A percentile compares a stretch with the other conserved stretches of the same genome.
Evolutionary conservation across 441 rosid species (phyloP).

Genomic region (Pelargonium myrrhifolium): DNA sequence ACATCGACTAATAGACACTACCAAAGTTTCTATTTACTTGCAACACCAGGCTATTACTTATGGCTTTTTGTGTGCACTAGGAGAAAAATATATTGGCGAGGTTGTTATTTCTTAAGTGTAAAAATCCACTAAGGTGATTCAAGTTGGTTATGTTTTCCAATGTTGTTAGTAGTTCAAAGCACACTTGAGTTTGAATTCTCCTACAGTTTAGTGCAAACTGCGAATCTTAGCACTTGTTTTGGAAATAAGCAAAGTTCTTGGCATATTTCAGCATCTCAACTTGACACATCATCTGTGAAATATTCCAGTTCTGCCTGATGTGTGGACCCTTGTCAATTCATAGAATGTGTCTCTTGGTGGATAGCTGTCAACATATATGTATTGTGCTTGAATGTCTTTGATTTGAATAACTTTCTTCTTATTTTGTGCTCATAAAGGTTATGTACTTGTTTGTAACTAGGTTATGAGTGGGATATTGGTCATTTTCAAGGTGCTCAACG

Average conservation of each 20-base stretch:
- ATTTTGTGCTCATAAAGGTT: constrained; percentile 17
- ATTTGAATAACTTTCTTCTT: background rate
- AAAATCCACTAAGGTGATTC: no score
- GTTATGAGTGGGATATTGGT: constrained; percentile 95
- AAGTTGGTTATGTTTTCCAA: no score
- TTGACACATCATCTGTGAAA: background rate
- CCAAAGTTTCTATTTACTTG: no score
- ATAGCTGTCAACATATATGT: background rate
- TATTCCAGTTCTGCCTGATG: background rate
- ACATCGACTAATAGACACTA: no score
- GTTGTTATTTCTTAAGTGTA: no score
- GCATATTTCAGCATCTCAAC: background rate
- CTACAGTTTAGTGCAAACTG: no score
- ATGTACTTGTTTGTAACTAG: constrained; percentile 37
- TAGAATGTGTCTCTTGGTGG: constrained; percentile 1
- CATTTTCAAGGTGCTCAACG: constrained; percentile 64
- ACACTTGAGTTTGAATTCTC: no score
- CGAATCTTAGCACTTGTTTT: background rate
- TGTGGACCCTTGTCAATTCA: background rate
- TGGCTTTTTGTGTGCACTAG: no score
- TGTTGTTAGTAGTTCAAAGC: no score
- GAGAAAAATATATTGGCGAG: no score
- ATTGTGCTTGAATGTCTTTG: background rate
- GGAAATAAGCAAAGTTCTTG: background rate
- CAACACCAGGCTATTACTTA: no score